phyloP scores from a whole-genome alignment of 2,329 filamentous ascomycete species.

The Fusarium poae region DNA sequence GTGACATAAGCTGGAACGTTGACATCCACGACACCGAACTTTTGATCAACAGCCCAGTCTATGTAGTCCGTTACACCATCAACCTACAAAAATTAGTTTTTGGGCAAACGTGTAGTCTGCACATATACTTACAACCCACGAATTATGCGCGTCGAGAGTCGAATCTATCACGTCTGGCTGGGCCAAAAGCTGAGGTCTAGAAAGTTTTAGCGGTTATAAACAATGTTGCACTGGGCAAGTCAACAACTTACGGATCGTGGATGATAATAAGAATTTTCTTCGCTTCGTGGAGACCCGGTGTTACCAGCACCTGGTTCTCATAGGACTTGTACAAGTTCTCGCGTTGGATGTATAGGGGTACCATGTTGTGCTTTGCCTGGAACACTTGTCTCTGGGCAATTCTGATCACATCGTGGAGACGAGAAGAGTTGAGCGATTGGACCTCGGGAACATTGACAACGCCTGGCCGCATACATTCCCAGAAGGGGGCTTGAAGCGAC shows the following conservation, averaged over 20 bases:
- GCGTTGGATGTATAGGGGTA: slow-evolving; percentile 82
- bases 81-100: slow-evolving; percentile 66
- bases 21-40: slow-evolving; percentile 88
- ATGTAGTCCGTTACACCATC: slow-evolving; percentile 86
- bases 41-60: slow-evolving; percentile 81
- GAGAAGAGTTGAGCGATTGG: slow-evolving; percentile 66
- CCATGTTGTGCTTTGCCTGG: slow-evolving; percentile 80
- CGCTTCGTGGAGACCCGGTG: slow-evolving; percentile 74
- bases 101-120: background rate
- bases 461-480: slow-evolving; percentile 87
- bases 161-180: slow-evolving; percentile 78
- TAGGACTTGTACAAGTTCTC: slow-evolving; percentile 80
- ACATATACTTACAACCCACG: slow-evolving; percentile 78
- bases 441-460: slow-evolving; percentile 67
- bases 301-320: slow-evolving; percentile 87
- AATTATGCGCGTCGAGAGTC: slow-evolving; percentile 83
- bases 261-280: slow-evolving; percentile 85
- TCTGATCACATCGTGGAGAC: slow-evolving; percentile 85
- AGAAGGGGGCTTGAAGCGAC: slow-evolving; percentile 76
- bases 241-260: slow-evolving; percentile 81
- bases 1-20: slow-evolving; percentile 87
- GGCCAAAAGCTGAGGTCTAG: slow-evolving; percentile 75
- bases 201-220: slow-evolving; percentile 25
- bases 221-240: background rate
- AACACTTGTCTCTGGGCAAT: slow-evolving; percentile 79